A percentile compares a stretch with the other conserved stretches of the same genome.
These are phyloP conservation scores for Cryptomeria japonica DNA, from an alignment of 75 land plant species.

Conservation along the genomic window DNA sequence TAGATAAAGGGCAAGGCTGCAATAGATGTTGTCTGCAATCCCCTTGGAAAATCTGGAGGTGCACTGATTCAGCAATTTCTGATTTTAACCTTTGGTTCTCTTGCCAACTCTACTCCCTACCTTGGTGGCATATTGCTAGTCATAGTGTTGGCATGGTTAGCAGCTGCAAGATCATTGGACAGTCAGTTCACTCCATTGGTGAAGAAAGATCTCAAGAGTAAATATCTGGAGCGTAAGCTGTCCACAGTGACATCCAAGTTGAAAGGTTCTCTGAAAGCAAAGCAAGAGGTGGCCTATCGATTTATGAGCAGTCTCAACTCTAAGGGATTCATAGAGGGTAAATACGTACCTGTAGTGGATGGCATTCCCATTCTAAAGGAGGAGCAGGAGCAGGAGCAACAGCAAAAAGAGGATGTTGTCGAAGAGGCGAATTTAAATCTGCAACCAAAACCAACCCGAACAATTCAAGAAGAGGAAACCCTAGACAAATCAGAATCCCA, in stretches of 20 bases:
- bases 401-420: not conserved
- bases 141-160: conserved; percentile 52
- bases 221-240: conserved; percentile 21
- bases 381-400: not conserved
- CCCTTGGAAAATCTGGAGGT: conserved; percentile 95
- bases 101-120: conserved; percentile 26
- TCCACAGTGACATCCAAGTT: conserved; percentile 7
- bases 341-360: conserved; percentile 21
- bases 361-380: not conserved
- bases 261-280: conserved; percentile 5
- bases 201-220: conserved; percentile 56
- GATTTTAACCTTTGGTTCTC: conserved; percentile 88
- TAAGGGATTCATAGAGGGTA: conserved; percentile 25
- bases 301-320: conserved; percentile 19
- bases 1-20: conserved; percentile 99
- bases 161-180: conserved; percentile 56
- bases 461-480: not conserved
- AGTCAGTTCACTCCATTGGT: conserved; percentile 56
- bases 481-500: not conserved
- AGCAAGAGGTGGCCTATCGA: conserved; percentile 18
- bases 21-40: conserved; percentile 99
- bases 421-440: not conserved
- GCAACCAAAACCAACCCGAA: not conserved
- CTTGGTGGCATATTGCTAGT: conserved; percentile 28
- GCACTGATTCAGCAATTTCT: conserved; percentile 95